Evolutionary conservation across 2,329 filamentous ascomycete genomes (phyloP).

Genomic region (Cladophialophora chaetospira): DNA sequence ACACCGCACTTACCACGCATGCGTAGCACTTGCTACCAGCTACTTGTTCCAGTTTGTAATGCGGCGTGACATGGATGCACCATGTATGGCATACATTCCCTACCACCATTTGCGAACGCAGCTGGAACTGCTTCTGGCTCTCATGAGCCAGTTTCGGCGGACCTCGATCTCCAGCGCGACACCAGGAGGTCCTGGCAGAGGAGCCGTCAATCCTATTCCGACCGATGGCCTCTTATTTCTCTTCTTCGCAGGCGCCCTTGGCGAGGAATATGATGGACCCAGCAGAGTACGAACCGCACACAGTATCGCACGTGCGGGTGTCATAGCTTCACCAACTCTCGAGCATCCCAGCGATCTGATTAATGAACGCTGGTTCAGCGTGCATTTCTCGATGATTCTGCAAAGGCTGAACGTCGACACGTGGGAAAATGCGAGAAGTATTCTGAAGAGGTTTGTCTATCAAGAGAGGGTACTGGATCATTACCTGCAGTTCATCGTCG

Average conservation of each 20-base stretch:
- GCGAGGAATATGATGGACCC: constrained; percentile 12
- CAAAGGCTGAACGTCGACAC: constrained; percentile 3
- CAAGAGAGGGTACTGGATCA: constrained; percentile 5
- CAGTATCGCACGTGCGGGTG: neutral
- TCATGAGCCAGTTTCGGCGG: constrained; percentile 16
- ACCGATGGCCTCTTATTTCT: constrained; percentile 18
- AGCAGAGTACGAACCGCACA: neutral
- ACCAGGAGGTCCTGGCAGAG: neutral
- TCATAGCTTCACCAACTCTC: constrained; percentile 4
- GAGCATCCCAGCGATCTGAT: constrained; percentile 11
- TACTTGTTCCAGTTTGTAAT: constrained; percentile 14
- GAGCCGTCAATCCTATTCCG: constrained; percentile 2
- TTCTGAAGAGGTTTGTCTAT: constrained; percentile 17
- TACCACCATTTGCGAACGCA: constrained; percentile 10
- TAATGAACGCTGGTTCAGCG: constrained; percentile 19
- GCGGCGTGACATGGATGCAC: constrained; percentile 2
- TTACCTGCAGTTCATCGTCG: constrained; percentile 6
- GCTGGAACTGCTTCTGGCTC: constrained; percentile 11
- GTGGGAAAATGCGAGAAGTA: constrained; percentile 9
- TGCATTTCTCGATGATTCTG: constrained; percentile 21
- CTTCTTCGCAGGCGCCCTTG: constrained; percentile 16
- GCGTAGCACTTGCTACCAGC: constrained; percentile 16
- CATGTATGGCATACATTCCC: constrained; percentile 13
- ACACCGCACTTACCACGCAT: constrained; percentile 1
- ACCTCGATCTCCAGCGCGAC: neutral